Base-by-base conservation (phyloP, 2,329 filamentous ascomycete species). In the Penicillium verrucosum region DNA sequence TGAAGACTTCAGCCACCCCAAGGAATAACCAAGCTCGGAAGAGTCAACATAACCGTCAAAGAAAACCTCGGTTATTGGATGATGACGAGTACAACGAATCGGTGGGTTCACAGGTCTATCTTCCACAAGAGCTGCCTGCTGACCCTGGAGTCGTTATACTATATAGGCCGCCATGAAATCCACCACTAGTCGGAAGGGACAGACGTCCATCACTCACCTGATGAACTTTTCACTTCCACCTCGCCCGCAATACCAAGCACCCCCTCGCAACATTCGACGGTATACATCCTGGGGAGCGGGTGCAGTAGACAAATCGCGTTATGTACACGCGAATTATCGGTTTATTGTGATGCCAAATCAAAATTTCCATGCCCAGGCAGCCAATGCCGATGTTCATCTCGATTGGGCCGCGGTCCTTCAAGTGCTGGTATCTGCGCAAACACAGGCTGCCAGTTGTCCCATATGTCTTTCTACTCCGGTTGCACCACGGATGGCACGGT, bases 181-280 rank as follows among this genome's bases (percentile, higher is more conserved):
- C 51, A 80, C 83, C 59, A 86, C 78, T 65, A 86, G 85, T 67
- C 88, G 94, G 57, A 90, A 94, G 68, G 94, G 94, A 52, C 93
- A 97, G 75, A 97, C 92, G 52, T 96, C 90, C 68, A 99, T 99
- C 71, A 97, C 94, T 40, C 94, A 99, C 75, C 79, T 99, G 56
- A 89, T 99, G 82, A 93, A 93, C 78, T 96, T 97, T 75, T 86
- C 89, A 43, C 80, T 91, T 21, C 89, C 92, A 23, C 86, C 89
- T 41, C 85, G 90, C 46, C 88, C 88, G 23, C 84, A 87, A 59
- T 70, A 76, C 57, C 71, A 78, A 45, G 66, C 82, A 82, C 66
- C 82, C 85, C 65, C 79, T 80, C 78, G 83, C 59, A 81, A 85
- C 36, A 81, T 84, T 66, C 85, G 89, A 56, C 82, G 89, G 52